Evolutionary conservation across 176 grass and related monocot species (phyloP), one percentile per base, ranked within the genome.

Genomic region (Cocos nucifera): DNA sequence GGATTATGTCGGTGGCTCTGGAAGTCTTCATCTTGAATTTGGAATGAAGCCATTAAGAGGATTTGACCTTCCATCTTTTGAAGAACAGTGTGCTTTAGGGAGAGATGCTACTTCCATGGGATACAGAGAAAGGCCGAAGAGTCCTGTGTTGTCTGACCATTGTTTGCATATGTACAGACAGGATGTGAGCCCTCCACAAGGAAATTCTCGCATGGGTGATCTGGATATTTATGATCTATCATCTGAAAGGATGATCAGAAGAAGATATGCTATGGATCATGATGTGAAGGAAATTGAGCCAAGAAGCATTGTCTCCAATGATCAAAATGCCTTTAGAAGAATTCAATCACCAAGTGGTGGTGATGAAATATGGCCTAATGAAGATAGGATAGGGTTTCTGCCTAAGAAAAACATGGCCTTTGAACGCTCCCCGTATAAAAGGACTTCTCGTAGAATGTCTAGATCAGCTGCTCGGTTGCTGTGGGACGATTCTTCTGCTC

Each of bases 321-420:
- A 74, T 78, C 51, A 9, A n/a, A 70, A 75, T 83, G 83, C 66
- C 74, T 87, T 76, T 78, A 84, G 80, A 82, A 80, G 75, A 72
- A 84, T 84, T 65, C 56, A 15, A 50, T 83, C 77, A 55, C 70
- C 70, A 71, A 17, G 57, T 75, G 72, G 53, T 55, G 54, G 16
- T 25, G 19, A 77, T 52, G 63, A 57, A 22, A 73, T 64, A 55
- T 78, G 64, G 80, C 51, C 27, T 48, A 23, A 54, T 44, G 58
- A 51, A 21, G 69, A 81, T 51, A 32, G 48, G n/a, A 67, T 54
- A 66, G 66, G 56, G 27, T 27, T 56, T 72, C 17, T 62, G 21
- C 73, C 56, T n/a, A 81, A 53, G 50, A 78, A 72, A 39, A 67
- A n/a, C 2, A 51, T 76, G 54, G 32, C 23, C 50, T 54, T 64